Base-by-base conservation (phyloP, 805 yeast species). In the Saitoella complicata region DNA sequence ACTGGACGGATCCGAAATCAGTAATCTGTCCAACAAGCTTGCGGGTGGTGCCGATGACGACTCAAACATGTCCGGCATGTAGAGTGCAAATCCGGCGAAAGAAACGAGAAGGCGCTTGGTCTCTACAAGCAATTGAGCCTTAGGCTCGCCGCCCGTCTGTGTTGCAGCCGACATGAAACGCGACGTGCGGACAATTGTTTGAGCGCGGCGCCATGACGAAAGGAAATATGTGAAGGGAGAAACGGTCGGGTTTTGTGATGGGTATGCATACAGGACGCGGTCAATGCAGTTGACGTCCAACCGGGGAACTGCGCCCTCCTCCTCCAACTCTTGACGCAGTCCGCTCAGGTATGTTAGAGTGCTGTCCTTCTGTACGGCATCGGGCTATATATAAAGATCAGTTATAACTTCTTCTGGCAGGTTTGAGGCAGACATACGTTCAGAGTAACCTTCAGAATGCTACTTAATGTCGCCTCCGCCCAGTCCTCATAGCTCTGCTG, bases 221-320 rank as follows among this genome's bases (percentile, higher is more conserved):
- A 59, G 63, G 39, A 78, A 63, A 54, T 73, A 78, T 13, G 65
- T 67, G 43, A 76, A 61, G 0, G 78, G 68, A 12, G 53, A 11
- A 12, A 39, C 45, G 10, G 67, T 60, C 0, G 78, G 79, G 12
- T 55, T 46, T 45, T 74, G 78, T 1, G 76, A 69, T 40, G 76
- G 59, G 9, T 74, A 55, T 45, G 75, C 76, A 55, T 75, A 65
- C 41, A 75, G 66, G 1, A 69, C 59, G 3, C 65, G 61, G 50
- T 76, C 82, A 21, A 74, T 55, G 7, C 47, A 44, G 7, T 43
- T 38, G 10, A 42, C 39, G 6, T 49, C 40, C 38, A 46, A 41
- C 8, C 9, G 38, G 4, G 44, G 30, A 37, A 33, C 44, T 7
- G 11, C 8, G 9, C 9, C 42, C 12, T 40, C 29, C 32, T 32